phyloP scores from a whole-genome alignment of 768 basidiomycete species.

The Suillus bovinus region DNA sequence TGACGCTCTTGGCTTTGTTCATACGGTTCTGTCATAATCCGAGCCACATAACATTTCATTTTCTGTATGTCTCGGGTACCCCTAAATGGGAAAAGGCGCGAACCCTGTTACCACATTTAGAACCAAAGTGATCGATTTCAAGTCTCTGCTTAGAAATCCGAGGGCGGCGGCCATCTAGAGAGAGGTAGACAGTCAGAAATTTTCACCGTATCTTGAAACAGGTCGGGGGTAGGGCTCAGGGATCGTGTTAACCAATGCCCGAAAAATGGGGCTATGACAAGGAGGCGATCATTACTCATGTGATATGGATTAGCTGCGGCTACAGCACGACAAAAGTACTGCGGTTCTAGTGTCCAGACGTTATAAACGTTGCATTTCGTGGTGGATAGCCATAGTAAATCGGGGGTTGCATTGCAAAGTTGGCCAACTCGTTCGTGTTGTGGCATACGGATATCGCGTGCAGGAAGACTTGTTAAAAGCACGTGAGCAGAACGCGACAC shows the following conservation, averaged over 20 bases:
- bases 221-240: too few species aligned
- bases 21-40: slow-evolving; percentile 25
- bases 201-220: too few species aligned
- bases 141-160: background rate
- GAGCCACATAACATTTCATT: slow-evolving; percentile 30
- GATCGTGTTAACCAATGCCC: slow-evolving; percentile 2
- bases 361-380: background rate
- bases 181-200: too few species aligned
- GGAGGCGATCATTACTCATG: slow-evolving; percentile 3
- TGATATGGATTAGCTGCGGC: background rate
- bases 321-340: background rate
- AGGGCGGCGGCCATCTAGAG: background rate
- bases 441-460: slow-evolving; percentile 1
- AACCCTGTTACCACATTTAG: slow-evolving; percentile 7
- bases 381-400: background rate
- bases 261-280: background rate
- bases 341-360: background rate
- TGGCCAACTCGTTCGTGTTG: slow-evolving; percentile 1
- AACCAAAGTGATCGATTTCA: slow-evolving; percentile 2
- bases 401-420: background rate
- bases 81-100: slow-evolving; percentile 28
- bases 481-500: slow-evolving; percentile 21
- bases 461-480: slow-evolving; percentile 6
- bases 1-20: slow-evolving; percentile 31
- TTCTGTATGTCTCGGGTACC: slow-evolving; percentile 17